Base-by-base conservation (phyloP, 768 basidiomycete genomes). In the Tulasnella sp. region DNA sequence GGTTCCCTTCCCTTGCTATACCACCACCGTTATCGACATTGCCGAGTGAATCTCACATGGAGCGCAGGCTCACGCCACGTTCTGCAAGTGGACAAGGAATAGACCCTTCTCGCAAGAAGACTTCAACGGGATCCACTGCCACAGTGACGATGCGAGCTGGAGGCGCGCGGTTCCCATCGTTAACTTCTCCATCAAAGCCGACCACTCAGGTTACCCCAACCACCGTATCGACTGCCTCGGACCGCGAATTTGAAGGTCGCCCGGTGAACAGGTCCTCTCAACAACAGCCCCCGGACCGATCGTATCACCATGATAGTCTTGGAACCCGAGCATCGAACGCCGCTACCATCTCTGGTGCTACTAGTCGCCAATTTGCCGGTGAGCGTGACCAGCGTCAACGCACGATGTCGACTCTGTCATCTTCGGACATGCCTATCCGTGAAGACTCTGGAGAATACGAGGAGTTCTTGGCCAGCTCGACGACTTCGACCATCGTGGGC, bases 1-100 rank as follows among this genome's bases (percentile, higher is more conserved):
- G 75, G 42, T 76, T 76, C 67, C 75, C 75, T 42, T 67, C 75
- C 1, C 36, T 76, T 14, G 75, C 75, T 19, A 54, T 76, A 9
- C 75, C 75, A 12, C 75, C 75, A 25, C 75, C 75, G 15, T 38
- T 76, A 40, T 76, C 75, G 25, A 76, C 75, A 0, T 31, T 76
- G 17, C 75, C 75, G 29, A 76, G 75, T 42, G 67, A 67, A 40
- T 40, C 75, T 17, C 34, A 25, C 22, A 38, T 76, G 25, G 49
- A 74, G 39, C 45, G 39, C 45, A 74, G 45, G 31, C 54, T 54
- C 29, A 58, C 73, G 3, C 36, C 39, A 36, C 49, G 73, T 29
- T 74, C 73, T 34, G 42, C 73, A 17, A 58, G 52, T 22, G 40
- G 69, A 2, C 37, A 39, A 38, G 69, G 69, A n/a, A 5, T 37